A percentile compares a stretch with the other conserved stretches of the same genome.
Conservation (phyloP, 2,329 filamentous ascomycete genomes). For the Ascomycota sp. region DNA sequence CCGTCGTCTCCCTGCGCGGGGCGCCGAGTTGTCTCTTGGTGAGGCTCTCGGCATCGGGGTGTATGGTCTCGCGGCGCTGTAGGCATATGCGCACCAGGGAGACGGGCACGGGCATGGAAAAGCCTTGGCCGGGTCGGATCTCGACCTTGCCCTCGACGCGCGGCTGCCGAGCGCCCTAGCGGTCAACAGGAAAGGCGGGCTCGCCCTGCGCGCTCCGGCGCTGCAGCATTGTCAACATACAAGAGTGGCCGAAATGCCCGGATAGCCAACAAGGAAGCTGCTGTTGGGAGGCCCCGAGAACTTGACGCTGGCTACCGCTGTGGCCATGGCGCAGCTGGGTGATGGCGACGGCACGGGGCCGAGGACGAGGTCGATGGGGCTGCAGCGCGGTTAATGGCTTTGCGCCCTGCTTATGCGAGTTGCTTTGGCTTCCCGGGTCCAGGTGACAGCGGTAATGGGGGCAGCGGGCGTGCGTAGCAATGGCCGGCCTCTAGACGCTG, state of each 20-base stretch:
- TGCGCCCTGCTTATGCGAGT: no score
- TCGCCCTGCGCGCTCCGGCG: constrained; percentile 1
- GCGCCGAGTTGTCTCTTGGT: constrained; percentile 82
- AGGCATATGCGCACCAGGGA: constrained; percentile 89
- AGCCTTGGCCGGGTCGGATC: constrained; percentile 69
- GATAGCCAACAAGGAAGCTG: constrained; percentile 90
- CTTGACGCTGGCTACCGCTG: constrained; percentile 42
- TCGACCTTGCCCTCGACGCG: constrained; percentile 96
- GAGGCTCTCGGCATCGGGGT: constrained; percentile 85
- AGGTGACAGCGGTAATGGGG: no score
- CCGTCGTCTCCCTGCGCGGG: constrained; percentile 72
- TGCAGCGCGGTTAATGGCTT: no score
- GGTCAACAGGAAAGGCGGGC: background rate
- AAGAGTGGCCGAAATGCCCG: constrained; percentile 90
- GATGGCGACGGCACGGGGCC: constrained; percentile 3
- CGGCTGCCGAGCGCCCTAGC: constrained; percentile 35
- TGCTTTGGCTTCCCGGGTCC: no score
- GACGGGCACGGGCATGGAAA: constrained; percentile 73
- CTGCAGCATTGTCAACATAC: constrained; percentile 34
- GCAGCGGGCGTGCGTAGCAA: no score
- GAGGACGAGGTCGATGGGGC: no score
- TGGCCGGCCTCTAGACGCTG: no score
- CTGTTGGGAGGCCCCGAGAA: constrained; percentile 95
- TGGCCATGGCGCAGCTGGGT: constrained; percentile 10
- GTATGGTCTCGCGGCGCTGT: constrained; percentile 85